Conservation (phyloP, 2,329 filamentous ascomycete species). For the Aspergillus caelatus region DNA sequence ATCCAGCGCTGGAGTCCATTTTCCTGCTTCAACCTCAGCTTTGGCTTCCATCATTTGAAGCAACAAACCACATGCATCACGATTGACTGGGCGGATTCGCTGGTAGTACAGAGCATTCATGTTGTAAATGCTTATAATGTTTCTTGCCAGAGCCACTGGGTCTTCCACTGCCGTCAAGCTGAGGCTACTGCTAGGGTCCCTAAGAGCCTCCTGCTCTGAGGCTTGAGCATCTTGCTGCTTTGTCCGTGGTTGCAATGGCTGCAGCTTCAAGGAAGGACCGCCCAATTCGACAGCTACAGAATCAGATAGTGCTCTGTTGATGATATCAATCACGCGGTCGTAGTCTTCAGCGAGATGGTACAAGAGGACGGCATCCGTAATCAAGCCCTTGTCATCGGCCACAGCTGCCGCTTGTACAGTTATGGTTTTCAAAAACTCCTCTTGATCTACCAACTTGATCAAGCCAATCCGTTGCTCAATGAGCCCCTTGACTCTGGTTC, state of each 20-base stretch:
- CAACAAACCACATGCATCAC: conserved; percentile 61
- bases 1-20: conserved; percentile 66
- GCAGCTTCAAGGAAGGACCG: conserved; percentile 74
- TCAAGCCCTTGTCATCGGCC: conserved; percentile 91
- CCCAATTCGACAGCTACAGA: conserved; percentile 84
- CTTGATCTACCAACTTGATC: conserved; percentile 77
- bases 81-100: conserved; percentile 61
- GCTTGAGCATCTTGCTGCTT: conserved; percentile 35
- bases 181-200: conserved; percentile 47
- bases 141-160: conserved; percentile 63
- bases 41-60: conserved; percentile 65
- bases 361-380: conserved; percentile 88
- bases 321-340: conserved; percentile 86
- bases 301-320: conserved; percentile 88
- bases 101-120: conserved; percentile 62
- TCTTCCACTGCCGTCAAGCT: conserved; percentile 71
- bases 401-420: conserved; percentile 89
- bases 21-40: conserved; percentile 58
- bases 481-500: conserved; percentile 79
- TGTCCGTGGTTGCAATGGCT: conserved; percentile 75
- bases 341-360: conserved; percentile 96
- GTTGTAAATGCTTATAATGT: conserved; percentile 66
- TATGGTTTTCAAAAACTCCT: conserved; percentile 87
- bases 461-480: conserved; percentile 84
- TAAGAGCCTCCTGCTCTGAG: conserved; percentile 48